phyloP scores from a whole-genome alignment of 2,329 filamentous ascomycete species.

The Arthrinium phaeospermum region DNA sequence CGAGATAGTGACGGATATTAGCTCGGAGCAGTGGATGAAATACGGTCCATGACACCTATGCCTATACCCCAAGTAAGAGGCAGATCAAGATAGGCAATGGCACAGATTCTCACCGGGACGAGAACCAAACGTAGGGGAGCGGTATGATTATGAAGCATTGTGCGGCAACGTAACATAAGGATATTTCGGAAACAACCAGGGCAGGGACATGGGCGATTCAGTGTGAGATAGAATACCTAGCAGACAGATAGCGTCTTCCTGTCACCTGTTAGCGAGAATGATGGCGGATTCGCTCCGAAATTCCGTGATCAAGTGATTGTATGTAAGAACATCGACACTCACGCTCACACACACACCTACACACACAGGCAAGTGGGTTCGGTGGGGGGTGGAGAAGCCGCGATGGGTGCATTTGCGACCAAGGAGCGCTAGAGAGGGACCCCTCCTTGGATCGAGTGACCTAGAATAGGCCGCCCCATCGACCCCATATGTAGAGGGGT shows the following conservation, averaged over 20 bases:
- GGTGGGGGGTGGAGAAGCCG: slow-evolving; percentile 13
- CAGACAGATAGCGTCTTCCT: slow-evolving; percentile 1
- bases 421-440: slow-evolving; percentile 8
- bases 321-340: not conserved
- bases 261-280: not conserved
- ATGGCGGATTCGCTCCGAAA: slow-evolving; percentile 10
- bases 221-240: slow-evolving; percentile 6
- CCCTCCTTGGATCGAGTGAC: not conserved
- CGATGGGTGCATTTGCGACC: not conserved
- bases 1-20: not conserved
- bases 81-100: slow-evolving; percentile 10
- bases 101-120: slow-evolving; percentile 1
- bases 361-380: not conserved
- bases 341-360: not conserved
- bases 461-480: not conserved
- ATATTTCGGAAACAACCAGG: not conserved
- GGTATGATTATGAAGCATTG: slow-evolving; percentile 13
- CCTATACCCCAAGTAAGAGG: slow-evolving; percentile 16
- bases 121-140: not conserved
- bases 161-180: slow-evolving; percentile 11
- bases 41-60: slow-evolving; percentile 8
- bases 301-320: slow-evolving; percentile 11
- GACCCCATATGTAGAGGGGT: slow-evolving; percentile 5
- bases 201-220: slow-evolving; percentile 15
- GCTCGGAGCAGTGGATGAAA: not conserved